A percentile compares a stretch with the other conserved stretches of the same genome.
Evolutionary conservation across 1,139 yeast genomes (phyloP).

Genomic region (Williopsis jadinii): DNA sequence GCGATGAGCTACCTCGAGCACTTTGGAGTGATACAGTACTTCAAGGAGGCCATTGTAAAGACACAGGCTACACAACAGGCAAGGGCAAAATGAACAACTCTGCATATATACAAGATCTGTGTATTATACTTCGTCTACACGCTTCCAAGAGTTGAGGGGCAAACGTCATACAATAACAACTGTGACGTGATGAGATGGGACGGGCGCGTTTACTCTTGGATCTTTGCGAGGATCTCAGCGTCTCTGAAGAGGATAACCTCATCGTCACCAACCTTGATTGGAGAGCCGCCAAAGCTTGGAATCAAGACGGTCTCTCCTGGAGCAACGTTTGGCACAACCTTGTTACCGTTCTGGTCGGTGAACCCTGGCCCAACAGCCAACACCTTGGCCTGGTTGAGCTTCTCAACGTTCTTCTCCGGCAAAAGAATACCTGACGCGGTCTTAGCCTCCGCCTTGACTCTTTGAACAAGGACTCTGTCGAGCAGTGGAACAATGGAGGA

Average conservation of each 20-base stretch:
- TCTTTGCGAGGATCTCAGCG: constrained; percentile 89
- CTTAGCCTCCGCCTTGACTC: constrained; percentile 84
- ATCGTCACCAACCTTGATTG: constrained; percentile 79
- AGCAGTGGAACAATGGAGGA: constrained; percentile 85
- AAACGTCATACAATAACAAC: not conserved
- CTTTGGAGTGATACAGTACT: constrained; percentile 52
- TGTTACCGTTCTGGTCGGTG: constrained; percentile 60
- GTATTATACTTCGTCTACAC: too few species aligned
- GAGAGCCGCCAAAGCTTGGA: constrained; percentile 85
- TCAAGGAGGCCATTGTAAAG: constrained; percentile 39
- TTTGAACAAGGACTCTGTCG: constrained; percentile 93
- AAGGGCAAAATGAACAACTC: not conserved
- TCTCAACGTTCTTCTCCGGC: constrained; percentile 95
- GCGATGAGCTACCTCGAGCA: constrained; percentile 43
- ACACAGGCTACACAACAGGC: not conserved
- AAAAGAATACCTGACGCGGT: constrained; percentile 93
- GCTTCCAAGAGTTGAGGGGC: too few species aligned
- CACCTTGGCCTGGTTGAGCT: constrained; percentile 77
- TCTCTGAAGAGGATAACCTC: constrained; percentile 79
- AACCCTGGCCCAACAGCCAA: constrained; percentile 82
- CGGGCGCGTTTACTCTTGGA: constrained; percentile 25
- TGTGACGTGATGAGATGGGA: too few species aligned
- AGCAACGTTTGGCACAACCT: constrained; percentile 65
- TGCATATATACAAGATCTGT: constrained; percentile 9
- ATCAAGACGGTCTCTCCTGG: constrained; percentile 92